These are phyloP conservation scores for Quercus tomentella DNA, from an alignment of 331 rosid genomes.

Conservation along the genomic window DNA sequence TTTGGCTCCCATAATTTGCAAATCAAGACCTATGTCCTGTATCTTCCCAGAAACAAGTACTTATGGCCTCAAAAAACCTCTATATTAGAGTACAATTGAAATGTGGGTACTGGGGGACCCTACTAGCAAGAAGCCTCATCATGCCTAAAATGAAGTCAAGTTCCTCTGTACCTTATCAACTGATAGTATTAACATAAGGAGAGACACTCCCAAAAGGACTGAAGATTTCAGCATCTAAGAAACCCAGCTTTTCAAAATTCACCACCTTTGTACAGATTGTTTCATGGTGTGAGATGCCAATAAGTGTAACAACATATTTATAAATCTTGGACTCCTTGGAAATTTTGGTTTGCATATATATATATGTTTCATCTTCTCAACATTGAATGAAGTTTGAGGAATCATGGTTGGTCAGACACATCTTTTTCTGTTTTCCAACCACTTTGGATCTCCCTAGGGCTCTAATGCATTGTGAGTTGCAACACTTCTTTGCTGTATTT, in stretches of 20 bases:
- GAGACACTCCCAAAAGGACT: slow-evolving; percentile 45
- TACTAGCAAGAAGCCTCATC: slow-evolving; percentile 12
- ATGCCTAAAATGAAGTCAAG: slow-evolving; percentile 64
- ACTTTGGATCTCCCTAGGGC: too few relatives aligned
- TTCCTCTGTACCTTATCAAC: slow-evolving; percentile 85
- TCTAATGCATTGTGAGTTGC: too few relatives aligned
- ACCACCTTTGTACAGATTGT: slow-evolving; percentile 51
- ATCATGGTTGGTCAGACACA: slow-evolving; percentile 48
- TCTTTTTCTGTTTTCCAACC: too few relatives aligned
- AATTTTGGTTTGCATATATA: slow-evolving; percentile 24
- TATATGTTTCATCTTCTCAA: slow-evolving; percentile 67
- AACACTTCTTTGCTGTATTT: too few relatives aligned
- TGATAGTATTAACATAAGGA: slow-evolving; percentile 54
- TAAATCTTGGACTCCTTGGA: slow-evolving; percentile 54
- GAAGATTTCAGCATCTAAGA: slow-evolving; percentile 58
- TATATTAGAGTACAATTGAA: slow-evolving; percentile 49
- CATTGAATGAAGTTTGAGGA: slow-evolving; percentile 55
- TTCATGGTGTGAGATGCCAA: slow-evolving; percentile 66
- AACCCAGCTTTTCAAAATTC: slow-evolving; percentile 54
- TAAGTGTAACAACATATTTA: slow-evolving; percentile 62
- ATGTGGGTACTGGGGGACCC: slow-evolving; percentile 42
- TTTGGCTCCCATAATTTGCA: too few relatives aligned
- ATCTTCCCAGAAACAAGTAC: too few relatives aligned
- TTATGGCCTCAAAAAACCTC: slow-evolving; percentile 26
- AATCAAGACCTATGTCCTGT: too few relatives aligned